Evolutionary conservation across 495 filamentous ascomycete genomes (phyloP).

Genomic region (Penicillium roqueforti): DNA sequence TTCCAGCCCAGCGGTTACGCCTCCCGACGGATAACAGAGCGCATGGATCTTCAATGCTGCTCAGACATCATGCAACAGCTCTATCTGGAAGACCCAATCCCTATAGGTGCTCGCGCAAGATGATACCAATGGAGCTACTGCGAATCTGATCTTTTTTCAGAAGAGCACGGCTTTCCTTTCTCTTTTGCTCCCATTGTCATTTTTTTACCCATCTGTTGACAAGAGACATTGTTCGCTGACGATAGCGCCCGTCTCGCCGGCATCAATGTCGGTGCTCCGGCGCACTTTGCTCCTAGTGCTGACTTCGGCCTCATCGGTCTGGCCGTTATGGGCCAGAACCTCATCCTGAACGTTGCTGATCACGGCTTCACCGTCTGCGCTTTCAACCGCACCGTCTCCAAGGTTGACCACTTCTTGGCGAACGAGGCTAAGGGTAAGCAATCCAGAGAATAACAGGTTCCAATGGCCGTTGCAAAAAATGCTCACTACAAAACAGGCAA

Average conservation of each 20-base stretch:
- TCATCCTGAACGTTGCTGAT: constrained; percentile 98
- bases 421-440: constrained; percentile 84
- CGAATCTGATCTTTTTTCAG: constrained; percentile 6
- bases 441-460: neutral
- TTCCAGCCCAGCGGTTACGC: constrained; percentile 1
- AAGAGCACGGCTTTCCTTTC: constrained; percentile 7
- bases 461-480: constrained; percentile 6
- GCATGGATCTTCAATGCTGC: neutral
- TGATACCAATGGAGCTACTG: constrained; percentile 3
- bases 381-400: constrained; percentile 95
- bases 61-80: constrained; percentile 6
- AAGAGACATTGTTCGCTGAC: constrained; percentile 55
- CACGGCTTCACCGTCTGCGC: constrained; percentile 94
- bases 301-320: constrained; percentile 99
- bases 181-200: neutral
- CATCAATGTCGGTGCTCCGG: constrained; percentile 70
- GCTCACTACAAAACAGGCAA: constrained; percentile 57
- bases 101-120: constrained; percentile 6
- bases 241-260: constrained; percentile 80
- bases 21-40: neutral
- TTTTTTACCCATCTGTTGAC: constrained; percentile 32
- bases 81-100: neutral
- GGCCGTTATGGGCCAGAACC: constrained; percentile 98
- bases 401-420: constrained; percentile 92
- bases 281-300: constrained; percentile 54